These are phyloP conservation scores for Panaeolus papilionaceus DNA, from an alignment of 768 basidiomycete genomes.

Conservation along the genomic window DNA sequence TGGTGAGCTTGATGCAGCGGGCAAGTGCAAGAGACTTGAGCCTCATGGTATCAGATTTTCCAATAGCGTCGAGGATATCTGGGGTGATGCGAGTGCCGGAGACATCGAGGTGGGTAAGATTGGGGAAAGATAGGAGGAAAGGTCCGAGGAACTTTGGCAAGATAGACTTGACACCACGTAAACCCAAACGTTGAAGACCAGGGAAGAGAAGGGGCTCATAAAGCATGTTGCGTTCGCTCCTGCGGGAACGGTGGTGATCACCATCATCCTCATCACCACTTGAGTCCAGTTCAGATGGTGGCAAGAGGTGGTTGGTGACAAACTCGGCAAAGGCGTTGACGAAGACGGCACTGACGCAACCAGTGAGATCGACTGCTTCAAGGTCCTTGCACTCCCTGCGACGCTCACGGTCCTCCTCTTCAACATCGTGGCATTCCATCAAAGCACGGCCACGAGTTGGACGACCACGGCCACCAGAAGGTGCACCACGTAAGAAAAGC, in stretches of 20 bases:
- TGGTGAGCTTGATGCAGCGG: conserved; percentile 84
- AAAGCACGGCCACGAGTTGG: conserved; percentile 65
- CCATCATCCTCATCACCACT: conserved; percentile 50
- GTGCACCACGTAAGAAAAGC: conserved; percentile 84
- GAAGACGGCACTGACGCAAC: conserved; percentile 92
- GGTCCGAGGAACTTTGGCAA: conserved; percentile 69
- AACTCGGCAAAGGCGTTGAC: conserved; percentile 87
- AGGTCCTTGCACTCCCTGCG: conserved; percentile 77
- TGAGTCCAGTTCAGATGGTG: conserved; percentile 45
- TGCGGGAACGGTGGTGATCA: conserved; percentile 35
- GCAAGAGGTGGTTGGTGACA: conserved; percentile 67
- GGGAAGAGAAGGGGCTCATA: conserved; percentile 69
- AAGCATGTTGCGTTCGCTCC: conserved; percentile 35
- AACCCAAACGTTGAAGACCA: conserved; percentile 76
- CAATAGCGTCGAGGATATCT: conserved; percentile 74
- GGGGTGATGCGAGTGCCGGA: conserved; percentile 86
- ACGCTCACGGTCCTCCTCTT: conserved; percentile 81
- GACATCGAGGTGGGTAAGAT: conserved; percentile 88
- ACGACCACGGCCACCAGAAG: conserved; percentile 72
- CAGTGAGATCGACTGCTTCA: conserved; percentile 91
- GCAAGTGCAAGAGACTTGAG: conserved; percentile 84
- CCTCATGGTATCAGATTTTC: conserved; percentile 65
- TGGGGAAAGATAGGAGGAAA: conserved; percentile 83
- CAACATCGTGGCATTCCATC: conserved; percentile 60
- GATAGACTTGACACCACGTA: conserved; percentile 84